Evolutionary conservation across 2,329 filamentous ascomycete species (phyloP).

Genomic region (Geosmithia putterillii): DNA sequence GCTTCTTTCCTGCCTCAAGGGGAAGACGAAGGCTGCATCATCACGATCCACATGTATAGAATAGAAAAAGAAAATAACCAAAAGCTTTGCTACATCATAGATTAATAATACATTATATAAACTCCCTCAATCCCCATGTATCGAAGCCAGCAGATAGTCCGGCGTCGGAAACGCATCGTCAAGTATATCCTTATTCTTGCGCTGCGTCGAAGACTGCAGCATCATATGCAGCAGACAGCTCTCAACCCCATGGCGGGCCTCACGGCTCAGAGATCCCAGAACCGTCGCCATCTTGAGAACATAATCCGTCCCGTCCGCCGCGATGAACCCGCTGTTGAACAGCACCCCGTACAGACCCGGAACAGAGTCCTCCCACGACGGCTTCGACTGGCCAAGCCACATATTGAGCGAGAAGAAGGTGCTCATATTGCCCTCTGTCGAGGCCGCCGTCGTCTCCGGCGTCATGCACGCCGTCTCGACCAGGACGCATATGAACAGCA

Average conservation of each 20-base stretch:
- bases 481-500: conserved; percentile 1
- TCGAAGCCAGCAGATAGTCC: conserved; percentile 1
- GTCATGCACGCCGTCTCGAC: background rate
- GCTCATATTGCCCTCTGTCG: background rate
- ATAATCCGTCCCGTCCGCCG: background rate
- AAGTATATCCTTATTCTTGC: background rate
- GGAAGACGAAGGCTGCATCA: too few relatives aligned
- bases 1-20: too few relatives aligned
- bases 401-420: background rate
- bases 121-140: conserved; percentile 4
- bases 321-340: background rate
- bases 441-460: background rate
- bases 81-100: too few relatives aligned
- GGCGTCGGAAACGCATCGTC: background rate
- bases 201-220: too few relatives aligned
- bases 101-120: too few relatives aligned
- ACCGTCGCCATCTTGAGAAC: conserved; percentile 1
- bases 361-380: conserved; percentile 1
- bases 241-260: conserved; percentile 2
- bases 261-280: conserved; percentile 1
- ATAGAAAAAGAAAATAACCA: too few relatives aligned
- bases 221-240: conserved; percentile 1
- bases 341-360: background rate
- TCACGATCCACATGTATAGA: too few relatives aligned
- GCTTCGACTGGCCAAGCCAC: background rate